These are phyloP conservation scores for Zygosaccharomyces bisporus DNA, from an alignment of 805 yeast genomes.

Conservation along the genomic window DNA sequence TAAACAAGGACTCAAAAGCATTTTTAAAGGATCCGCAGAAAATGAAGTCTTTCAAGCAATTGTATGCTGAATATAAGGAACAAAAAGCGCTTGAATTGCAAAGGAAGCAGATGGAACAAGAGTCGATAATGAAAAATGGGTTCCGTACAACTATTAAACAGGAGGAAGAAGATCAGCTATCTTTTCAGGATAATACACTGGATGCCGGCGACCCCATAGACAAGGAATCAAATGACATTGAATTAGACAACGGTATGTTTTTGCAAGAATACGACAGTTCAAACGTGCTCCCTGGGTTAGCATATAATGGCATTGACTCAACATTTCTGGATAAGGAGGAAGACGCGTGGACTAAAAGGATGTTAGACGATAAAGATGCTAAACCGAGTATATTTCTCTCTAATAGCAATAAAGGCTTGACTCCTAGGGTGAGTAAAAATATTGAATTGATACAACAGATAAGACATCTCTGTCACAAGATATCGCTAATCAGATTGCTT, in stretches of 20 bases:
- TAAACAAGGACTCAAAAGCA: slow-evolving; percentile 69
- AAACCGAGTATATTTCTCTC: slow-evolving; percentile 39
- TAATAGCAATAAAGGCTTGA: slow-evolving; percentile 52
- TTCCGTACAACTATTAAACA: slow-evolving; percentile 32
- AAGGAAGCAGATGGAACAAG: slow-evolving; percentile 30
- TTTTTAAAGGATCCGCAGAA: slow-evolving; percentile 58
- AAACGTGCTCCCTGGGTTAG: slow-evolving; percentile 71
- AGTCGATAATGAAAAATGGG: slow-evolving; percentile 41
- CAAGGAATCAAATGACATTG: slow-evolving; percentile 43
- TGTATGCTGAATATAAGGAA: slow-evolving; percentile 30
- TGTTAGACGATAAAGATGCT: slow-evolving; percentile 38
- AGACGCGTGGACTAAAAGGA: slow-evolving; percentile 40
- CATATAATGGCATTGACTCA: slow-evolving; percentile 49
- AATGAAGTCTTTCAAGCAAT: slow-evolving; percentile 54
- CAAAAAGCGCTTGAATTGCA: slow-evolving; percentile 31
- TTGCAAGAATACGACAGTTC: slow-evolving; percentile 79
- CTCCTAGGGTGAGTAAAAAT: slow-evolving; percentile 57
- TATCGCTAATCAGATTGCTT: slow-evolving; percentile 82
- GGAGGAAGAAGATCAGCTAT: slow-evolving; percentile 32
- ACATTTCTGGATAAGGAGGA: slow-evolving; percentile 46
- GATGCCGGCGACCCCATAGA: slow-evolving; percentile 30
- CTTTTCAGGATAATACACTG: slow-evolving; percentile 8
- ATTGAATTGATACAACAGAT: slow-evolving; percentile 82
- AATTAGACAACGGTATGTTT: slow-evolving; percentile 55
- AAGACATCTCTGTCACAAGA: slow-evolving; percentile 81